Conservation (phyloP, 106 monocot species). For the Phalaenopsis equestris region DNA sequence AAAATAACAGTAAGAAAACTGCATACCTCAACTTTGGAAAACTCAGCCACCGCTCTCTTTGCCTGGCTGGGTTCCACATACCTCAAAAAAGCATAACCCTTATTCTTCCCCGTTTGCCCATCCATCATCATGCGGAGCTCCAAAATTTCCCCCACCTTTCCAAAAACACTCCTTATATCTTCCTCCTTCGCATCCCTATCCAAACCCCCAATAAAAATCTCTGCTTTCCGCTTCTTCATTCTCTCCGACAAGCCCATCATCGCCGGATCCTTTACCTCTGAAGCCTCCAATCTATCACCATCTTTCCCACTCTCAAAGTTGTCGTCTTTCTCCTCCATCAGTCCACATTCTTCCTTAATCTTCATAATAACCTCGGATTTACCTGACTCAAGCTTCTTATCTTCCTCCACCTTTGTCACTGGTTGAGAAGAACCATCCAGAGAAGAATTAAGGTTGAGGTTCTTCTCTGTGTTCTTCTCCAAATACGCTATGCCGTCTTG, state of each 20-base stretch:
- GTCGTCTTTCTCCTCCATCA: background rate
- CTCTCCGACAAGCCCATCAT: constrained; percentile 41
- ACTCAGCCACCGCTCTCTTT: constrained; percentile 61
- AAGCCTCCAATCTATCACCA: background rate
- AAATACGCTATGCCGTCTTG: background rate
- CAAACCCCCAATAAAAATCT: constrained; percentile 82
- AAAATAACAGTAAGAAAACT: background rate
- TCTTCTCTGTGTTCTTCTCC: background rate
- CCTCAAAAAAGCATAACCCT: constrained; percentile 76
- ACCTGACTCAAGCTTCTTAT: background rate
- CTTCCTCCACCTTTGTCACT: background rate
- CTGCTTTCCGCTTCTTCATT: constrained; percentile 56
- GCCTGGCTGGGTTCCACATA: constrained; percentile 55
- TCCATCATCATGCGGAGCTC: constrained; percentile 81
- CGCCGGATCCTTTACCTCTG: constrained; percentile 11
- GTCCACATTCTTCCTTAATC: constrained; percentile 5
- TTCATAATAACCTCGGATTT: background rate
- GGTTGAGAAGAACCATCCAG: background rate
- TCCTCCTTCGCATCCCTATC: constrained; percentile 71
- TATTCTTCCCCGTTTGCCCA: constrained; percentile 58
- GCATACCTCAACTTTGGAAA: constrained; percentile 75
- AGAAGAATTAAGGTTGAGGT: background rate
- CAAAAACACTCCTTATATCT: constrained; percentile 72
- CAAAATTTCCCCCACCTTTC: constrained; percentile 57
- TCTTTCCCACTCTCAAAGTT: constrained; percentile 18